Evolutionary conservation across 495 filamentous ascomycete species (phyloP), one percentile per base, ranked within the genome.

Genomic region (Symbiotaphrina buchneri): DNA sequence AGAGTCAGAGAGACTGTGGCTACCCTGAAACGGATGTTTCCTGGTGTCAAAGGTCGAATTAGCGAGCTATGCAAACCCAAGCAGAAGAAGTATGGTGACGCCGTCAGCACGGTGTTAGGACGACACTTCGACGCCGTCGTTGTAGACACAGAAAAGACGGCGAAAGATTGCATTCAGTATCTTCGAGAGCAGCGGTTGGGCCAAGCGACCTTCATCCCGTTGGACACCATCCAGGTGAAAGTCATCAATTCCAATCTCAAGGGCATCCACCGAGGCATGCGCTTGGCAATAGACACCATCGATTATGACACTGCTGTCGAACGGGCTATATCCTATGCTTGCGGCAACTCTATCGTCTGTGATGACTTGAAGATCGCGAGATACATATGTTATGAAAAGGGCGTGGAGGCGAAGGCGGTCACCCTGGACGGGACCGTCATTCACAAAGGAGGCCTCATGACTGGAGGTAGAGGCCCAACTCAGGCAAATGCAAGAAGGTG

Each of bases 391-490:
- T 94, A 87, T 48, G 71, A 77, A 24, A 70, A 69, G 35, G 69
- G 71, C 18, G 68, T 92, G 13, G 79, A 85, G 40, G 85, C 85
- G 18, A 93, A 93, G 47, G 83, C 85, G 14, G 85, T 99, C 13
- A 90, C 81, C 0, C 46, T 94, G 6, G 79, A 94, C 44, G 90
- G 87, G 17, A 78, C 69, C 18, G 77, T 95, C 21, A 93, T 95
- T 33, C 83, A 94, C 51, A 93, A 94, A 46, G 81, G 76, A n/a
- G 90, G 87, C 45, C 62, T 82, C 24, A 94, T 99, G 81, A 95
- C 87, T 15, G 87, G 87, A 59, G 87, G 87, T 37, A 70, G 78
- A 21, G 69, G 77, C 11, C 68, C 67, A 13, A 63, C 66, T 22
- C 74, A 71, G 45, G 68, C 74, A 25, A 67, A 65, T 24, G 73